A percentile compares a stretch with the other conserved stretches of the same genome.
These are phyloP conservation scores for Oxyria digyna DNA, from an alignment of 148 eudicot genomes.

Conservation along the genomic window DNA sequence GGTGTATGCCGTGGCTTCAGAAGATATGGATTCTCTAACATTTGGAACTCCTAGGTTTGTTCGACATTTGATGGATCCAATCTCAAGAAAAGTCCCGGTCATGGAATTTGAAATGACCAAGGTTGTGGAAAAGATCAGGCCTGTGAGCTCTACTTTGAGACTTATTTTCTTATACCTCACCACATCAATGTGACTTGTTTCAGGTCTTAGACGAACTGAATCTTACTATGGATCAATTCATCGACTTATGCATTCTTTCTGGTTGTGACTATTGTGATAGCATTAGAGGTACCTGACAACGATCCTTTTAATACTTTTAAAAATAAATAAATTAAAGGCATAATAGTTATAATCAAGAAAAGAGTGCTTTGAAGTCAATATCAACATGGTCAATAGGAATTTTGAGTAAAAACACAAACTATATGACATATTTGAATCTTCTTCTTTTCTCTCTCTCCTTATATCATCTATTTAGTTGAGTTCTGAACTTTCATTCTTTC, in stretches of 20 bases:
- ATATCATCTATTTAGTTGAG: not conserved
- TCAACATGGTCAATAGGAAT: constrained; percentile 72
- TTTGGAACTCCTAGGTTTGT: constrained; percentile 96
- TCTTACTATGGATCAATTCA: constrained; percentile 96
- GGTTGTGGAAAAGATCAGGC: constrained; percentile 26
- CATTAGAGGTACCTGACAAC: constrained; percentile 51
- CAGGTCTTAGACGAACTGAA: constrained; percentile 86
- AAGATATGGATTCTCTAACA: constrained; percentile 96
- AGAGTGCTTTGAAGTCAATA: constrained; percentile 85
- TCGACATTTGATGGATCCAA: constrained; percentile 97
- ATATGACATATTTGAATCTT: not conserved
- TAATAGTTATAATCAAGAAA: constrained; percentile 16
- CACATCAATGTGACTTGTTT: constrained; percentile 10
- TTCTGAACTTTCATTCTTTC: constrained; percentile 1
- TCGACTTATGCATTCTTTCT: constrained; percentile 92
- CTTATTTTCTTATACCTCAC: not conserved
- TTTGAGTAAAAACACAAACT: constrained; percentile 63
- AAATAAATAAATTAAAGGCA: not conserved
- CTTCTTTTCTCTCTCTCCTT: not conserved
- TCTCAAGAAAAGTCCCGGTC: constrained; percentile 88
- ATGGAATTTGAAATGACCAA: constrained; percentile 96
- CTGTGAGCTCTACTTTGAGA: not conserved
- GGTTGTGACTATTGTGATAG: constrained; percentile 98
- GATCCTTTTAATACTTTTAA: not conserved
- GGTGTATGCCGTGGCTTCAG: constrained; percentile 98